A percentile compares a stretch with the other conserved stretches of the same genome.
Evolutionary conservation across 73 alveolate genomes (phyloP).

Genomic region (Paramecium biaurelia): DNA sequence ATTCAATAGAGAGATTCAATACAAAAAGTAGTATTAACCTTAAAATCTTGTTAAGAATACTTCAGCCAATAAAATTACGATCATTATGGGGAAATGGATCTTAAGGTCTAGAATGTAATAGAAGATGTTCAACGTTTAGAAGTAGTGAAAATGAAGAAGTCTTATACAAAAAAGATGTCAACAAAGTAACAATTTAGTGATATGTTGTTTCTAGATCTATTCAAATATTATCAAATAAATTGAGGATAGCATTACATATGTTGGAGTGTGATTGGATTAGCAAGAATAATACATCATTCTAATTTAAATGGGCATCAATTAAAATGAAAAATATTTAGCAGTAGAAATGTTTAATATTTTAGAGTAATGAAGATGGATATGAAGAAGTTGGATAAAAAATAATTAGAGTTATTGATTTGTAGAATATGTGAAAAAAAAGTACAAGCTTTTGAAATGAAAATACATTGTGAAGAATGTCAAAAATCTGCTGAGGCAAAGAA

Average conservation of each 20-base stretch:
- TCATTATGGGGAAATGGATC: not conserved
- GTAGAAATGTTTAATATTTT: not conserved
- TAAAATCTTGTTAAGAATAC: conserved; percentile 33
- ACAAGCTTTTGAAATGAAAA: not conserved
- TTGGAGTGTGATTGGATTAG: not conserved
- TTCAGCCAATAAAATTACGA: not conserved
- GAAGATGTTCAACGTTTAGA: not conserved
- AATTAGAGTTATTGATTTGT: not conserved
- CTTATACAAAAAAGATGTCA: not conserved
- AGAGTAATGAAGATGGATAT: not conserved
- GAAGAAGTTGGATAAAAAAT: not conserved
- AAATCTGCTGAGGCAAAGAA: not conserved
- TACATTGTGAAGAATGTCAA: conserved; percentile 3
- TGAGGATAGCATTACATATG: not conserved
- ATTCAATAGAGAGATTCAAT: conserved; percentile 31
- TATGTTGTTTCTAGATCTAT: not conserved
- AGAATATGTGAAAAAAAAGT: conserved; percentile 28
- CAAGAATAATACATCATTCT: not conserved
- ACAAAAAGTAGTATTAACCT: conserved; percentile 14
- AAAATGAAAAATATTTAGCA: not conserved
- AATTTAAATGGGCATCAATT: not conserved
- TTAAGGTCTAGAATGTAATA: not conserved
- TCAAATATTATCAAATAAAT: not conserved
- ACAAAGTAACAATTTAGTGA: not conserved
- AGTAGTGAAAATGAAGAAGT: not conserved